Evolutionary conservation across 1,139 yeast species (phyloP), one percentile per base, ranked within the genome.

Genomic region (Meyerozyma guilliermondii): DNA sequence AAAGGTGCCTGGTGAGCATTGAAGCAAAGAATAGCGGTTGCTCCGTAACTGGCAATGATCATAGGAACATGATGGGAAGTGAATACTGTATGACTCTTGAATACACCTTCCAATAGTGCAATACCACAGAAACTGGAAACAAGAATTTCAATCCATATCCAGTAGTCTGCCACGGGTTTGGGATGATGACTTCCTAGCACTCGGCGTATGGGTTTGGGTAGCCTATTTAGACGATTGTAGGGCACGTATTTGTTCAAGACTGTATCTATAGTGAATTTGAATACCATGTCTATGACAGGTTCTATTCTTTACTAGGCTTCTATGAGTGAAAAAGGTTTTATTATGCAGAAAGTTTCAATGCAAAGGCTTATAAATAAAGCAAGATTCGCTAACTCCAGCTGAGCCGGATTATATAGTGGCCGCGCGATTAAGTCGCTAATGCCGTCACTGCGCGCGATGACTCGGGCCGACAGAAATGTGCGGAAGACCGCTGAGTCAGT

Each of bases 41-140:
- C 89, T 10, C 86, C 87, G 51, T 74, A 79, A 49, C 79, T 71
- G 2, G 88, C 87, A 30, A 82, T 66, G 7, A 82, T 65, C n/a
- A 68, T 60, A 0, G 85, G 83, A 0, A 80, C 76, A 44, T 68
- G 63, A 50, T 71, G 68, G 14, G 49, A 41, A 5, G 63, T 54
- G 52, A 80, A 80, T 1, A 69, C 72, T 1, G 71, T 63, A 48
- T 74, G 74, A 41, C 59, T 58, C 48, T 63, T 66, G 56, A 78
- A 78, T 0, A 81, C 66, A 0, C 78, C 81, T 56, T 74, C 78
- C 4, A 80, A 51, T 2, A 74, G 56, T 2, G 78, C 62, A 18
- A 82, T 63, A 0, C 84, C 86, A 11, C 70, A 62, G 51, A 81
- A 80, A 0, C 83, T 62, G 3, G 74, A 65, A 0, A 77, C 49